Evolutionary conservation across 257 asterid genomes (phyloP).

Genomic region (Scutellaria baicalensis): DNA sequence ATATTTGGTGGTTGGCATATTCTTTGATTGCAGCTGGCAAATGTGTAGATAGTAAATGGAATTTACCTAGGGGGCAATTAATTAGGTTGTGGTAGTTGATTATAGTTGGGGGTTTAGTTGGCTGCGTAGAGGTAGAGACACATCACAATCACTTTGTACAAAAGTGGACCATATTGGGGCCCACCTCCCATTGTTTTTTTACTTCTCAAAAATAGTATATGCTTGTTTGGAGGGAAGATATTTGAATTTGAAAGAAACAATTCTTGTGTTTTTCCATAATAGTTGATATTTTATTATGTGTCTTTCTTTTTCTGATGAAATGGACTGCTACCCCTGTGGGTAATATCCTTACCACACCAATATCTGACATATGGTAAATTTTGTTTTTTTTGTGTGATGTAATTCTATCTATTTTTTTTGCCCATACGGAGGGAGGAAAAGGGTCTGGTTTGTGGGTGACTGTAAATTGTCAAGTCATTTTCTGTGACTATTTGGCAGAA

Average conservation of each 20-base stretch:
- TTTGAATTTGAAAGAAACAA: neutral
- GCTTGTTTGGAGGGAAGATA: neutral
- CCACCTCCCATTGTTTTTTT: conserved; percentile 9
- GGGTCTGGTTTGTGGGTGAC: no score
- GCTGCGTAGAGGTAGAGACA: conserved; percentile 7
- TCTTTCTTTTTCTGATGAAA: no score
- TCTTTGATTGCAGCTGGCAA: conserved; percentile 20
- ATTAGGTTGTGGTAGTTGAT: conserved; percentile 30
- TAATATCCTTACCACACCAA: no score
- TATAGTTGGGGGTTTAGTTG: conserved; percentile 25
- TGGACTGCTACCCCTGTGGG: no score
- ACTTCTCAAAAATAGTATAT: neutral
- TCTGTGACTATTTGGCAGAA: no score
- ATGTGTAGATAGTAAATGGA: conserved; percentile 27
- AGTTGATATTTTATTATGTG: no score
- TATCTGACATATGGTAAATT: no score
- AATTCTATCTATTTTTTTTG: no score
- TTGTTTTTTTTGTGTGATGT: no score
- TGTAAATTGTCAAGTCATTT: no score
- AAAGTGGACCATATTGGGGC: conserved; percentile 18
- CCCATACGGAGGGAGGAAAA: no score
- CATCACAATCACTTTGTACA: neutral
- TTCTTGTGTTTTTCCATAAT: no score
- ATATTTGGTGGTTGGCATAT: conserved; percentile 8
- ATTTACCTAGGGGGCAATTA: neutral